phyloP scores from a whole-genome alignment of 495 filamentous ascomycete species.

The Chaetomium tenue region DNA sequence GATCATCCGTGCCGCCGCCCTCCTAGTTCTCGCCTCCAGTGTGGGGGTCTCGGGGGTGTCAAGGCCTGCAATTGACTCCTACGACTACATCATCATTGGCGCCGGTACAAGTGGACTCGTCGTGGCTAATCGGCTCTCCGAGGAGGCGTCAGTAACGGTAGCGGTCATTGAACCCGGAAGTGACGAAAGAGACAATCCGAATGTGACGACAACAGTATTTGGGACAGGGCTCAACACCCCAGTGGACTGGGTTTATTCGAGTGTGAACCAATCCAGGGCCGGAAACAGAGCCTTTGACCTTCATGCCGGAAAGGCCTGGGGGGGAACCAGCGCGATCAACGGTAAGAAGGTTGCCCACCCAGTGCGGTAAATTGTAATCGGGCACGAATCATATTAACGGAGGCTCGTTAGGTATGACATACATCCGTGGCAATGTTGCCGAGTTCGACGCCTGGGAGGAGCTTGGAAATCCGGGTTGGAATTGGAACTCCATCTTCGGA shows the following conservation, averaged over 20 bases:
- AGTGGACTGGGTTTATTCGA: constrained; percentile 9
- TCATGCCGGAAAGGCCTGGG: constrained; percentile 10
- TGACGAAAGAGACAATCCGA: constrained; percentile 7
- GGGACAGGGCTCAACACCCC: background rate
- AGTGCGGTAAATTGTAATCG: too few relatives aligned
- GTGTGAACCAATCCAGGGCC: background rate
- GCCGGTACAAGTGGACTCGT: constrained; percentile 11
- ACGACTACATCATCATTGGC: constrained; percentile 8
- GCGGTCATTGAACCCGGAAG: constrained; percentile 9
- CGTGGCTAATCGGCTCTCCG: constrained; percentile 3
- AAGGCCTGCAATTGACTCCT: background rate
- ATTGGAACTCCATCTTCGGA: constrained; percentile 7
- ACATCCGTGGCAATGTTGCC: constrained; percentile 10
- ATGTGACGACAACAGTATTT: constrained; percentile 1
- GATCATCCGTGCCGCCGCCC: too few relatives aligned
- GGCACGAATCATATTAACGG: background rate
- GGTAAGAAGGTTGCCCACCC: background rate
- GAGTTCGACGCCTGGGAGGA: constrained; percentile 14
- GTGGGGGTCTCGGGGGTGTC: too few relatives aligned
- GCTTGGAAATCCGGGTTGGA: constrained; percentile 20
- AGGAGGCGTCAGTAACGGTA: background rate
- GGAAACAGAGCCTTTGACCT: background rate
- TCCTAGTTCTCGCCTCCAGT: too few relatives aligned
- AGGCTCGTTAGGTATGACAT: background rate
- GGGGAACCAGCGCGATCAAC: constrained; percentile 13